These are phyloP conservation scores for Pseudogymnoascus pannorum DNA, from an alignment of 2,329 filamentous ascomycete species.

Conservation along the genomic window DNA sequence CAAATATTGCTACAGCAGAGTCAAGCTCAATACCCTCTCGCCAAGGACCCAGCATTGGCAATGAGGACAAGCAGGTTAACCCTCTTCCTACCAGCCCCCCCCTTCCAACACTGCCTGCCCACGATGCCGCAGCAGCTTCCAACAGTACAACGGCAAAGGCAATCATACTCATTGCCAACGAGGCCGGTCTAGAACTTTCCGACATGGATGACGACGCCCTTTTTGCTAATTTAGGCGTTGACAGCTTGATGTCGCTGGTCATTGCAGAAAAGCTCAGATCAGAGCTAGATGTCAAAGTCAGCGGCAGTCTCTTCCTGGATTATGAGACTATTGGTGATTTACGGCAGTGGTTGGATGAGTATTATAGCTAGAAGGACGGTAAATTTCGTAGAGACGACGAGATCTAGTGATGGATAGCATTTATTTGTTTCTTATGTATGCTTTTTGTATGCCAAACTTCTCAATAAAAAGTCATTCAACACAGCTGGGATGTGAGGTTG, in stretches of 20 bases:
- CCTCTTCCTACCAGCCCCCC: slow-evolving; percentile 47
- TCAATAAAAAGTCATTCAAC: too few relatives aligned
- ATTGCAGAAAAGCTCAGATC: slow-evolving; percentile 29
- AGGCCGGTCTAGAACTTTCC: slow-evolving; percentile 22
- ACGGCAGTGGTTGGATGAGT: slow-evolving; percentile 25
- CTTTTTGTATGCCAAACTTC: background rate
- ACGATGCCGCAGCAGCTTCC: slow-evolving; percentile 26
- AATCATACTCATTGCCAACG: slow-evolving; percentile 28
- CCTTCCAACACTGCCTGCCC: background rate
- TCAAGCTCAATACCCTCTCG: background rate
- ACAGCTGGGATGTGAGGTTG: too few relatives aligned
- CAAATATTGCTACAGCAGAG: background rate
- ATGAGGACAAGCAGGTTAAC: slow-evolving; percentile 54
- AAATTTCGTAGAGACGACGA: background rate
- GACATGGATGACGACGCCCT: slow-evolving; percentile 23
- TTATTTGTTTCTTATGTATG: background rate
- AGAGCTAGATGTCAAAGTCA: slow-evolving; percentile 27
- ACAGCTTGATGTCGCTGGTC: slow-evolving; percentile 30
- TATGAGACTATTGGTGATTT: slow-evolving; percentile 30
- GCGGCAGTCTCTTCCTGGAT: slow-evolving; percentile 30
- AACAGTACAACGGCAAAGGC: slow-evolving; percentile 22
- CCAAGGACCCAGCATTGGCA: background rate
- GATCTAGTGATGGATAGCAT: background rate
- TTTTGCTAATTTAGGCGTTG: slow-evolving; percentile 30
- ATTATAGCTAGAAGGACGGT: slow-evolving; percentile 18